Conservation (phyloP, 2,329 filamentous ascomycete genomes). For the Alternaria triticimaculans region DNA sequence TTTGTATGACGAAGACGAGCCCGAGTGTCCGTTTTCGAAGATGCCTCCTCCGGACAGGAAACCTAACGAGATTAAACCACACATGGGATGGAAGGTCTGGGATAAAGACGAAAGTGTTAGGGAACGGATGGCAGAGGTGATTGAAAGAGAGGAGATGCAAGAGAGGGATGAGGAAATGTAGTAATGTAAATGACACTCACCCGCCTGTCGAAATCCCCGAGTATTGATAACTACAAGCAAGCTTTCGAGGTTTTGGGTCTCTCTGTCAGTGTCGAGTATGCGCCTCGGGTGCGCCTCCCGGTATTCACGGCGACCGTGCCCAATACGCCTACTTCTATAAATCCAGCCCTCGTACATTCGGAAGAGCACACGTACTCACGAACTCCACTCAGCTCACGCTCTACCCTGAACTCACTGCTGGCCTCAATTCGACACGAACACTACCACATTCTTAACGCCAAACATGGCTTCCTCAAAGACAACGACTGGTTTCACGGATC, state of each 20-base stretch:
- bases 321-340: background rate
- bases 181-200: background rate
- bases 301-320: background rate
- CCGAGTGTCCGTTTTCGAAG: constrained; percentile 12
- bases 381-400: too few species aligned
- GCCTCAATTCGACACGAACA: too few species aligned
- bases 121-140: constrained; percentile 3
- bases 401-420: too few species aligned
- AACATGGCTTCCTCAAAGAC: background rate
- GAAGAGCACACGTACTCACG: too few species aligned
- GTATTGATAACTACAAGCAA: background rate
- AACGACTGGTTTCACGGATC: background rate
- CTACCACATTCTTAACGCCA: too few species aligned
- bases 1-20: constrained; percentile 4
- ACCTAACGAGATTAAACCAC: background rate
- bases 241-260: background rate
- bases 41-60: background rate
- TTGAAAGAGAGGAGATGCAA: background rate
- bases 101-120: constrained; percentile 2
- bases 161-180: background rate
- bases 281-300: background rate
- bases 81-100: constrained; percentile 18
- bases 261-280: background rate
- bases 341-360: too few species aligned
- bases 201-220: too few species aligned